Base-by-base conservation (phyloP, 768 basidiomycete species). In the Filobasidium wieringae region DNA sequence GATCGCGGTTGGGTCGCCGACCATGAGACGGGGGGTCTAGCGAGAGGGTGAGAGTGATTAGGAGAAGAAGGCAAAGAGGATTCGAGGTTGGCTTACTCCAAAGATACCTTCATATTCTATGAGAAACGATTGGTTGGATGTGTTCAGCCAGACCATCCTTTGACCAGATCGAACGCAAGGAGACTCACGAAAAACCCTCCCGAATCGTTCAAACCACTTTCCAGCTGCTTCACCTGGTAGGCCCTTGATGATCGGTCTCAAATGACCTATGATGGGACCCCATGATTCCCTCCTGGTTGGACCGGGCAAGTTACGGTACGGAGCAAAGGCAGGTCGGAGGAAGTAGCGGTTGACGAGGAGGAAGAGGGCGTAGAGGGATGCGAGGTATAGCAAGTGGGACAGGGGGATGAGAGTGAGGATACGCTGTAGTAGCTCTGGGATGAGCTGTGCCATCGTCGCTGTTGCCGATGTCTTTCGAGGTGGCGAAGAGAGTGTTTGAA, bases 21-120 rank as follows among this genome's bases (percentile, higher is more conserved):
- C 87, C 55, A 88, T 77, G 1, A 93, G 80, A 33, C 90, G 82
- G 39, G 82, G 78, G 59, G 86, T 87, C 86, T 88, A 33, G 29
- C 62, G 41, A 22, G 32, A 33, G 40, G 29, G 43, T 26, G 36
- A 41, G 43, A 57, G 5, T 12, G 24, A 43, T 49, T 47, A 8
- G 22, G 45, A 47, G 27, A 33, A 34, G 22, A 49, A 41, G 54
- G 17, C 43, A 33, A 78, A 76, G 55, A 80, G 65, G 72, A 80
- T 82, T 52, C 79, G 79, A 82, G 36, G 77, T 76, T 57, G n/a
- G 78, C 86, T 60, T 17, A 66, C 66, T 17, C 60, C 62, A n/a
- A 62, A 54, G 32, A 67, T 30, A 15, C 59, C 64, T 15, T 63
- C 55, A 33, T 61, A 49, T 27, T 33, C 50, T 50, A 58, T 43